Base-by-base conservation (phyloP, 371 early-diverging fungal species). In the Mucor irregularis region DNA sequence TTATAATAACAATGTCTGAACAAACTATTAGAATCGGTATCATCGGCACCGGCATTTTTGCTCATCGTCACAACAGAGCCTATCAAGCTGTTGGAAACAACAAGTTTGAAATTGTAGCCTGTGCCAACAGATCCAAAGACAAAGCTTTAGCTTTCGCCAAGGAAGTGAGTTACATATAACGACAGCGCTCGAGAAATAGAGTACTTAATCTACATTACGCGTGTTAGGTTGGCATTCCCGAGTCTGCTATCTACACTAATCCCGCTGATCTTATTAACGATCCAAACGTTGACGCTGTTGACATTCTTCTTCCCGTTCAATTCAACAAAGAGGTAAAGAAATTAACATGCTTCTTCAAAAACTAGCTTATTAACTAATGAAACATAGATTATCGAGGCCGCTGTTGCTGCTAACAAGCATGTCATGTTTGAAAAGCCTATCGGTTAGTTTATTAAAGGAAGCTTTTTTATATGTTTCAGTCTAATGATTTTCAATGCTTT, bases 11-110 rank as follows among this genome's bases (percentile, higher is more conserved):
- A 26, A 52, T 50, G 56, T 48, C 56, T 43, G 13, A 47, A 19
- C 40, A 57, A 52, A 75, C 78, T 54, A 68, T 79, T 30, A 68
- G 58, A 35, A 55, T 79, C 25, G 80, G 76, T 60, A 79, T 79
- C 40, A 69, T 79, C 25, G 79, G 79, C 34, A 79, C 80, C 24
- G 80, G 80, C 31, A 76, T 79, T 34, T 79, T 79, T 53, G 80
- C 80, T 47, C 60, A 74, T 35, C 76, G 80, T 38, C 80, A 79
- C 48, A 54, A 76, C 49, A 59, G 71, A 35, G 80, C 80, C 16
- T 76, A 70, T 34, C 37, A 59, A 33, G 62, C 67, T 13, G 53
- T 76, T 5, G 74, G 73, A 28, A 35, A 51, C 8, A 68, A 74
- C 37, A 76, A 76, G 53, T 79, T 66, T 34, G 43, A 74, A 44